Conservation (phyloP, 2,329 filamentous ascomycete genomes). For the Fusarium heterosporum region DNA sequence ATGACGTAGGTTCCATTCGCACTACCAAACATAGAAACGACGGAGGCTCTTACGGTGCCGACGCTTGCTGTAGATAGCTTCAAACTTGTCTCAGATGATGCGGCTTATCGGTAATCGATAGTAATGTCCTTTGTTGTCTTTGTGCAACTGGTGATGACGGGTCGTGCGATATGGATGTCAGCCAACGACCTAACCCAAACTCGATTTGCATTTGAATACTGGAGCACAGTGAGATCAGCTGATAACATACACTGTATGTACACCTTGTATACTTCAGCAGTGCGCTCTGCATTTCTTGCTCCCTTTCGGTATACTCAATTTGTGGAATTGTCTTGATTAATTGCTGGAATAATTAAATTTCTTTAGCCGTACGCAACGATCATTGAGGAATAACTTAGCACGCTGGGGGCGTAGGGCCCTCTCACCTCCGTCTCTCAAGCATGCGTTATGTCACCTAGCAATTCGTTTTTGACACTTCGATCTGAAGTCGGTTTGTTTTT, state of each 20-base stretch:
- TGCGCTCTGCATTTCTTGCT: background rate
- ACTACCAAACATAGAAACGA: conserved; percentile 16
- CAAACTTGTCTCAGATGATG: background rate
- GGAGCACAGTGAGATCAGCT: conserved; percentile 20
- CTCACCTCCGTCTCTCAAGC: too few species aligned
- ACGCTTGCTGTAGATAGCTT: conserved; percentile 10
- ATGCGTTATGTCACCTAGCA: too few species aligned
- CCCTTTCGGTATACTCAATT: background rate
- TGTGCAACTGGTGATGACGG: conserved; percentile 29
- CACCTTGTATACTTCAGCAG: background rate
- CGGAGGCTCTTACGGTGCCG: conserved; percentile 12
- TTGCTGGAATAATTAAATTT: background rate
- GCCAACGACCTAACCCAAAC: conserved; percentile 29
- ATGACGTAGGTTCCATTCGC: conserved; percentile 35
- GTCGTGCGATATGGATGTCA: conserved; percentile 31
- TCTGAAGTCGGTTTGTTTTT: background rate
- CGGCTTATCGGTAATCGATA: conserved; percentile 21
- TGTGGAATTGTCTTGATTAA: background rate
- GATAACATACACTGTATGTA: background rate
- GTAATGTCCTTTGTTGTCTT: conserved; percentile 18
- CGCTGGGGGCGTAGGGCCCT: too few species aligned
- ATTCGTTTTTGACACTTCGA: background rate
- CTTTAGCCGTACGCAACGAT: background rate
- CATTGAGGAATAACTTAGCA: background rate
- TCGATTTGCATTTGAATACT: conserved; percentile 26